phyloP scores from a whole-genome alignment of 176 grass and related monocot genomes.

The Poa pratensis region DNA sequence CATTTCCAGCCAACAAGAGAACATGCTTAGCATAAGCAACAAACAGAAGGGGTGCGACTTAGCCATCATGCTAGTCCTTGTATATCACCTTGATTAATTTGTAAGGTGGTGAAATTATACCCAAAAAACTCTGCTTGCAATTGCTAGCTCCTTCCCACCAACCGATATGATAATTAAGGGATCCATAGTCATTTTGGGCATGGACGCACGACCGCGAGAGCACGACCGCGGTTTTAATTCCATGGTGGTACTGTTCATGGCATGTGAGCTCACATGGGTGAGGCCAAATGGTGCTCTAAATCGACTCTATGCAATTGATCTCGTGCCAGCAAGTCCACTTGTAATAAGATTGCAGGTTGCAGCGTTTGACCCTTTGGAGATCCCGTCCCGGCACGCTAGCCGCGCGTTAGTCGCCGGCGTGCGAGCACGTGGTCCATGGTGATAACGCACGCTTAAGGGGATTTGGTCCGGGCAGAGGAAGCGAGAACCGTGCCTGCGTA shows the following conservation, averaged over 20 bases:
- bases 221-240: background rate
- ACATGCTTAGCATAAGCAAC: slow-evolving; percentile 34
- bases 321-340: background rate
- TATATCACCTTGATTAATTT: background rate
- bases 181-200: background rate
- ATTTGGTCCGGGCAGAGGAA: too few relatives aligned
- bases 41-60: background rate
- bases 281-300: slow-evolving; percentile 6
- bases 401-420: too few relatives aligned
- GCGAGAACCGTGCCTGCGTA: too few relatives aligned
- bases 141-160: too few relatives aligned
- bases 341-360: background rate
- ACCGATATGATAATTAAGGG: too few relatives aligned
- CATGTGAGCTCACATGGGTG: slow-evolving; percentile 57
- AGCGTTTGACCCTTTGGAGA: too few relatives aligned
- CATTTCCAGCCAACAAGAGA: slow-evolving; percentile 7
- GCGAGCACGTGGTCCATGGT: too few relatives aligned
- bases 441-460: too few relatives aligned
- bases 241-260: background rate
- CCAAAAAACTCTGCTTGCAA: too few relatives aligned
- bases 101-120: background rate
- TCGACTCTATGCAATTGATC: background rate
- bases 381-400: too few relatives aligned
- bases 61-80: background rate
- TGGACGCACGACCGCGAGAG: background rate